phyloP scores from a whole-genome alignment of 1,284 basidiomycete genomes.

The Melampsora allii-populina region DNA sequence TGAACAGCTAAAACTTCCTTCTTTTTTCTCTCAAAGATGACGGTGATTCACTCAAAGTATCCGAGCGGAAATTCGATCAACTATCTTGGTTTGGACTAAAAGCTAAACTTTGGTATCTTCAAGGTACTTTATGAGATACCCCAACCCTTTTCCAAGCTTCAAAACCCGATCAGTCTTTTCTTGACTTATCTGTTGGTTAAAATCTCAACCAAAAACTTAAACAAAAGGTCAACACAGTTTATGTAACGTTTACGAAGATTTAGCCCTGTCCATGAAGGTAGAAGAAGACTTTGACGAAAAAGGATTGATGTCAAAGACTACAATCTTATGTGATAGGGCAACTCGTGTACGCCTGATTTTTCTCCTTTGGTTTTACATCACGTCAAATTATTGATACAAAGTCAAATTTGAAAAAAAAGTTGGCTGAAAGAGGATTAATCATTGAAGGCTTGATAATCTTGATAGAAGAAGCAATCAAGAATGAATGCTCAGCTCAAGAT shows the following conservation, averaged over 20 bases:
- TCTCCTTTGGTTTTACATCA: neutral
- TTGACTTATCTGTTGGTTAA: neutral
- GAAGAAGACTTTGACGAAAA: neutral
- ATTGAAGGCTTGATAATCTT: conserved; percentile 16
- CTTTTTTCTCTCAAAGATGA: neutral
- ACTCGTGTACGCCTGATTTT: neutral
- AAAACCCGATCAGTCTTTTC: neutral
- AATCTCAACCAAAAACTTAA: neutral
- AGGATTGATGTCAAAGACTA: conserved; percentile 30
- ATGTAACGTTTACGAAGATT: conserved; percentile 42
- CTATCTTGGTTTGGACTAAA: conserved; percentile 42
- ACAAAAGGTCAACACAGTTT: conserved; percentile 22
- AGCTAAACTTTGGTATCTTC: conserved; percentile 38
- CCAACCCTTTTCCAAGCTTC: neutral
- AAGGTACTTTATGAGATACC: conserved; percentile 10
- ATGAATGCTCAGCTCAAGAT: conserved; percentile 14
- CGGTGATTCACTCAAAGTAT: neutral
- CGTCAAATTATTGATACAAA: neutral
- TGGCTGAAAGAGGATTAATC: conserved; percentile 19
- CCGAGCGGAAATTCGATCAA: conserved; percentile 16
- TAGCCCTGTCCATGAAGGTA: conserved; percentile 17
- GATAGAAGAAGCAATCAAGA: neutral
- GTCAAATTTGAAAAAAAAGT: neutral
- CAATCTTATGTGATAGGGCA: conserved; percentile 30
- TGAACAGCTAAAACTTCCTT: neutral